Evolutionary conservation across 1,284 basidiomycete genomes (phyloP).

Genomic region (Pascua guehoae): DNA sequence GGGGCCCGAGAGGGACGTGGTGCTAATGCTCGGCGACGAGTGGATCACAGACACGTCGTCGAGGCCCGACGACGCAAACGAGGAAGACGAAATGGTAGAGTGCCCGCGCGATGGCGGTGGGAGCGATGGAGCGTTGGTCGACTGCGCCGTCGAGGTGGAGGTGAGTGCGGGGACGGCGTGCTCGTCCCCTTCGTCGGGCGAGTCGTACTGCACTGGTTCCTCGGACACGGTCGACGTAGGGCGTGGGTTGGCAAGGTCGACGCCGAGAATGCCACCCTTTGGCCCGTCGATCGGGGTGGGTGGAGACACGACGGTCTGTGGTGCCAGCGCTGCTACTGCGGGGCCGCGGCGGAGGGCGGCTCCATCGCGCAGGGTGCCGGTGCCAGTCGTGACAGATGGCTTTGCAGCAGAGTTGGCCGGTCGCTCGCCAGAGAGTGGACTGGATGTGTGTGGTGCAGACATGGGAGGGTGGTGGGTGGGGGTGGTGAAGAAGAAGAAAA

Average conservation of each 20-base stretch:
- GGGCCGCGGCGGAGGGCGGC: background rate
- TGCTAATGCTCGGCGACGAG: no score
- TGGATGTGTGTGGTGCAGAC: background rate
- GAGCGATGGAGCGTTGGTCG: no score
- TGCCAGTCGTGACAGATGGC: background rate
- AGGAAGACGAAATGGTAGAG: no score
- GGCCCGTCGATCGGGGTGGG: background rate
- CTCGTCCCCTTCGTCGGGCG: conserved; percentile 2
- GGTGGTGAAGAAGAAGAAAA: background rate
- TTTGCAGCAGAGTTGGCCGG: background rate
- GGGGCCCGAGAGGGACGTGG: no score
- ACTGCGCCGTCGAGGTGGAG: background rate
- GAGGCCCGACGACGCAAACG: no score
- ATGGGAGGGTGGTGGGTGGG: background rate
- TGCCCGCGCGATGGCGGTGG: no score
- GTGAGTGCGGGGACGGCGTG: background rate
- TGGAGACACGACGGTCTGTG: background rate
- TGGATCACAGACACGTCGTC: no score
- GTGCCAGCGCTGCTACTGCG: background rate
- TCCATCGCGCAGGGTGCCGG: background rate
- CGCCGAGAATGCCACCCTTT: no score
- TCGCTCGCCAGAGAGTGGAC: background rate
- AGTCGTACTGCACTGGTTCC: conserved; percentile 5
- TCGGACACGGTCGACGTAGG: background rate
- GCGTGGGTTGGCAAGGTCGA: background rate